phyloP scores from a whole-genome alignment of 2,329 filamentous ascomycete genomes.

The Ambrosiella xylebori region DNA sequence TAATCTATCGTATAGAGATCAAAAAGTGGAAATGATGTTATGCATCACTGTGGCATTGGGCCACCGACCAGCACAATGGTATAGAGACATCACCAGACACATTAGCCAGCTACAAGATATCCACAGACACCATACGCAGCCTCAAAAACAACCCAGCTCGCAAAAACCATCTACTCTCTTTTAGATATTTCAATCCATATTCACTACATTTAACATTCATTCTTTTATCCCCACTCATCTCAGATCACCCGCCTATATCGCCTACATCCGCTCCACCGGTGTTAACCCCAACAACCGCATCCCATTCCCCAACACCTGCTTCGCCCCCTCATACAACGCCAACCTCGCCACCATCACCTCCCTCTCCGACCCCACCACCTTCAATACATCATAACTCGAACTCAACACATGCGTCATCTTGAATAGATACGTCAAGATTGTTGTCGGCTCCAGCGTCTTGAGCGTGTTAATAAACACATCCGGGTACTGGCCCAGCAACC shows the following conservation, averaged over 20 bases:
- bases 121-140: too few species aligned
- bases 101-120: too few species aligned
- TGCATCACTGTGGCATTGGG: too few species aligned
- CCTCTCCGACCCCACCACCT: slow-evolving; percentile 63
- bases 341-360: slow-evolving; percentile 55
- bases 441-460: slow-evolving; percentile 62
- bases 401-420: slow-evolving; percentile 71
- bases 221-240: too few species aligned
- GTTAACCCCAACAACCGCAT: slow-evolving; percentile 66
- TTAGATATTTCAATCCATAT: too few species aligned
- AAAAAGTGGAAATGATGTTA: too few species aligned
- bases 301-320: slow-evolving; percentile 62
- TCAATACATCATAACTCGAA: slow-evolving; percentile 65
- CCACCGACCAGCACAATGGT: too few species aligned
- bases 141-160: too few species aligned
- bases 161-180: too few species aligned
- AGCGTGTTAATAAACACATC: slow-evolving; percentile 72
- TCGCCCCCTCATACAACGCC: slow-evolving; percentile 60
- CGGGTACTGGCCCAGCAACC: slow-evolving; percentile 68
- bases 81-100: too few species aligned
- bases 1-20: too few species aligned
- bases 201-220: too few species aligned
- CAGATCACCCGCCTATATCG: not conserved
- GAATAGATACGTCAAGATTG: slow-evolving; percentile 50
- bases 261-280: slow-evolving; percentile 41